These are phyloP conservation scores for Monascus ruber DNA, from an alignment of 2,329 filamentous ascomycete genomes.

Conservation along the genomic window DNA sequence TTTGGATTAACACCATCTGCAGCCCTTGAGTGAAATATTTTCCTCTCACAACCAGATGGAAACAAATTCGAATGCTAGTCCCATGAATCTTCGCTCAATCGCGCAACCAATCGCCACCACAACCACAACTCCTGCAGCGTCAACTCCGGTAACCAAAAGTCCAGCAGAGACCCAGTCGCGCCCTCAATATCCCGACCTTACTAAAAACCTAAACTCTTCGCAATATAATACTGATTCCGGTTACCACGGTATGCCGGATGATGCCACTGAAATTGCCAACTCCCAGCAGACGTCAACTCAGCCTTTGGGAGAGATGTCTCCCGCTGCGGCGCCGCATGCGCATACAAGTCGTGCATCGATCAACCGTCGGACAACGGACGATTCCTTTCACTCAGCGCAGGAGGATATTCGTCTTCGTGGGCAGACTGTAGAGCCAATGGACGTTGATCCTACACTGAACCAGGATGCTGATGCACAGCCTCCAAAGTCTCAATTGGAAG, in stretches of 20 bases:
- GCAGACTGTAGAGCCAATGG: constrained; percentile 27
- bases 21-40: constrained; percentile 40
- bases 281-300: constrained; percentile 23
- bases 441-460: constrained; percentile 16
- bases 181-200: constrained; percentile 18
- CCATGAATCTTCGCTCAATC: constrained; percentile 23
- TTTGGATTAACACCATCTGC: constrained; percentile 6
- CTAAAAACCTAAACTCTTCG: constrained; percentile 25
- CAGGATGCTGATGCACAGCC: constrained; percentile 8
- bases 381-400: constrained; percentile 37
- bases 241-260: constrained; percentile 35
- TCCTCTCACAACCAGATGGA: constrained; percentile 28
- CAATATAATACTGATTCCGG: constrained; percentile 36
- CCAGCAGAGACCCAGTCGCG: constrained; percentile 11
- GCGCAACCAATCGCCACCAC: constrained; percentile 15
- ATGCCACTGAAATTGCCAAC: constrained; percentile 29
- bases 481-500: constrained; percentile 4
- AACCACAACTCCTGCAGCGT: constrained; percentile 1
- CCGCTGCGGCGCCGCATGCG: constrained; percentile 5
- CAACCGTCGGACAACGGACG: constrained; percentile 30
- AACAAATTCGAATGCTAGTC: constrained; percentile 22
- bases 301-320: constrained; percentile 19
- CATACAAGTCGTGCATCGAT: constrained; percentile 11
- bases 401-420: constrained; percentile 25
- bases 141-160: not conserved